These are phyloP conservation scores for Termitomyces heimii DNA, from an alignment of 768 basidiomycete species.

Conservation along the genomic window DNA sequence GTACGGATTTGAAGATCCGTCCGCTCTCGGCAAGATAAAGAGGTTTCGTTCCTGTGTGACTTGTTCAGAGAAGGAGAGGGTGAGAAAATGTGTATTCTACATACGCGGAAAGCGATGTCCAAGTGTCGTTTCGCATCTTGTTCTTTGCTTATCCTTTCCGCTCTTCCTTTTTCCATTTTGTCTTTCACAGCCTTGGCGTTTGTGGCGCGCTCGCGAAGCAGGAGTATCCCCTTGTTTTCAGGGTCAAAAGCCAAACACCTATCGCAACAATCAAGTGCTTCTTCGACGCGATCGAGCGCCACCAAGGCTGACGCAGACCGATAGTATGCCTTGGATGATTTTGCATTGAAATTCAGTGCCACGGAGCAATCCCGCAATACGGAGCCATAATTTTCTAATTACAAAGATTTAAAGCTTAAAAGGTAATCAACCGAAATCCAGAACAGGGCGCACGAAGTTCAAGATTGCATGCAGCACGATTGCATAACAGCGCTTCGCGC, in stretches of 20 bases:
- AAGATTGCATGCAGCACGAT: constrained; percentile 91
- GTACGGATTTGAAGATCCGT: constrained; percentile 50
- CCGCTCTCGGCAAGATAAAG: constrained; percentile 45
- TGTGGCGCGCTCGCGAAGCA: constrained; percentile 40
- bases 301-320: constrained; percentile 77
- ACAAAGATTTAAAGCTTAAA: neutral
- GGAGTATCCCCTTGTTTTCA: constrained; percentile 47
- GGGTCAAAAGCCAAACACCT: constrained; percentile 59
- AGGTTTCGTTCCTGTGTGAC: constrained; percentile 68
- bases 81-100: constrained; percentile 12
- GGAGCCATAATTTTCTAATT: constrained; percentile 79
- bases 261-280: constrained; percentile 78
- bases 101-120: constrained; percentile 58
- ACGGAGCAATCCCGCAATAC: constrained; percentile 82
- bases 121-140: constrained; percentile 49
- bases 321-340: constrained; percentile 79
- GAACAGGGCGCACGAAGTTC: constrained; percentile 58
- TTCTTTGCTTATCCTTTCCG: constrained; percentile 43
- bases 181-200: constrained; percentile 45
- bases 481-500: constrained; percentile 69
- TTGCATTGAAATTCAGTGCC: constrained; percentile 55
- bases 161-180: constrained; percentile 41
- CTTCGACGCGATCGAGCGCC: constrained; percentile 67
- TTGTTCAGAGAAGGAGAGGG: constrained; percentile 1
- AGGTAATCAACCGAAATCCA: neutral